Base-by-base conservation (phyloP, 768 basidiomycete species). In the Megacollybia marginata region DNA sequence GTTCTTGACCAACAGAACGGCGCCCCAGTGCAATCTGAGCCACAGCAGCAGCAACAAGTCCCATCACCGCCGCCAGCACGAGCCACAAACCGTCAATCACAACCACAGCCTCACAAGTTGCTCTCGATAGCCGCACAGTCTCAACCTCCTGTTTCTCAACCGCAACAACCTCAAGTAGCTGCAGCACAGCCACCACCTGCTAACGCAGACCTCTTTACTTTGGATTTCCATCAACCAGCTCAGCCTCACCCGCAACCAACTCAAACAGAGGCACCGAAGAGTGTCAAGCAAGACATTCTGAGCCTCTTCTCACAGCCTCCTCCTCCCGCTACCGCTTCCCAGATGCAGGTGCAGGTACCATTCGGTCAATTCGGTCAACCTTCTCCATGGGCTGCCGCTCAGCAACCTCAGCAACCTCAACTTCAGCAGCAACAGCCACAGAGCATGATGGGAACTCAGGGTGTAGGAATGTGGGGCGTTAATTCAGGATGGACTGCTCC, bases 271-370 rank as follows among this genome's bases (percentile, higher is more conserved):
- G 70, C 75, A 0, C 75, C 74, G 62, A 89, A 88, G 59, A 85
- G 89, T 57, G 75, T 83, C 42, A 93, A 92, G 57, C 77, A 88
- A 48, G 87, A 94, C 55, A 94, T 94, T 54, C 71, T 94, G 15
- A 88, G 88, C 0, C 74, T 94, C 38, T 92, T 89, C 64, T 79
- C 86, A 13, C 2, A 28, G 23, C 57, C 75, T 1, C 62, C 76
- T 0, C 58, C 73, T 0, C 61, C 72, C 1, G 57, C 72, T 2
- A 57, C 69, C 33, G n/a, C n/a, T n/a, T n/a, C n/a, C n/a, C n/a
- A n/a, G n/a, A n/a, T n/a, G n/a, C 52, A 40, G 8, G 15, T 7
- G 15, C 38, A 15, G 38, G 19, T 19, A 19, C 7, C 65, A 1
- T 72, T 68, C 53, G 72, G 67, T 2, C 69, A 73, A 45, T 72